phyloP scores from a whole-genome alignment of 768 basidiomycete species.

The Trametes villosa region DNA sequence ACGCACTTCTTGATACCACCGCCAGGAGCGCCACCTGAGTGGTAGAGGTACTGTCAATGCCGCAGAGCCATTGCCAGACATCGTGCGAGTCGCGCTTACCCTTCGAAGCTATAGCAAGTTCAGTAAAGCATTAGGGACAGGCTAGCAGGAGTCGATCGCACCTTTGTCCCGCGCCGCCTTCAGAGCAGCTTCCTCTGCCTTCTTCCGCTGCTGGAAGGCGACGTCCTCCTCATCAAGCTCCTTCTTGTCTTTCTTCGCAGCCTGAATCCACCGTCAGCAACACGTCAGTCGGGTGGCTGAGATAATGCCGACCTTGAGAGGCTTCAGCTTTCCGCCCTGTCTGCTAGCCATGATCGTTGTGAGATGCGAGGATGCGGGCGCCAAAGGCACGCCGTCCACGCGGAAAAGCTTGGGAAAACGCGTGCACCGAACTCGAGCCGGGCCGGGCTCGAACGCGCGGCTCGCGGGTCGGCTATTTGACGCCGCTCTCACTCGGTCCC shows the following conservation, averaged over 20 bases:
- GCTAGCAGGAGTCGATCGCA: slow-evolving; percentile 34
- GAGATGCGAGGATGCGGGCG: slow-evolving; percentile 9
- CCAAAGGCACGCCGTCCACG: neutral
- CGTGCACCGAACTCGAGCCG: neutral
- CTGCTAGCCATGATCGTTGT: slow-evolving; percentile 56
- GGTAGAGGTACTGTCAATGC: slow-evolving; percentile 7
- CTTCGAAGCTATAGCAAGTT: slow-evolving; percentile 51
- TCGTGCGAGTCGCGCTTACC: slow-evolving; percentile 40
- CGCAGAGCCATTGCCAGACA: neutral
- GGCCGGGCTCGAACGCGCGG: slow-evolving; percentile 5
- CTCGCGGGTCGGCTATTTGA: neutral
- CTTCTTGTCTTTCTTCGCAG: slow-evolving; percentile 81
- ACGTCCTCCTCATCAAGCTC: slow-evolving; percentile 71
- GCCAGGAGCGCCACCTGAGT: slow-evolving; percentile 66
- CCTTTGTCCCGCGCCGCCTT: slow-evolving; percentile 79
- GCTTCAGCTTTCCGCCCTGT: slow-evolving; percentile 88
- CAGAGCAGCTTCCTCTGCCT: slow-evolving; percentile 71
- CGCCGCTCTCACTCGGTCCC: neutral
- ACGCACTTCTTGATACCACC: slow-evolving; percentile 86
- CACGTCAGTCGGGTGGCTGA: neutral
- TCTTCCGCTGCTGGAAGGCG: slow-evolving; percentile 79
- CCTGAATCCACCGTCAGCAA: slow-evolving; percentile 44
- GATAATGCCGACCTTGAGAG: slow-evolving; percentile 64
- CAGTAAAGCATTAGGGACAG: neutral
- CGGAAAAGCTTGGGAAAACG: neutral